Conservation (phyloP, 2,329 filamentous ascomycete genomes). For the Fusarium ambrosium region DNA sequence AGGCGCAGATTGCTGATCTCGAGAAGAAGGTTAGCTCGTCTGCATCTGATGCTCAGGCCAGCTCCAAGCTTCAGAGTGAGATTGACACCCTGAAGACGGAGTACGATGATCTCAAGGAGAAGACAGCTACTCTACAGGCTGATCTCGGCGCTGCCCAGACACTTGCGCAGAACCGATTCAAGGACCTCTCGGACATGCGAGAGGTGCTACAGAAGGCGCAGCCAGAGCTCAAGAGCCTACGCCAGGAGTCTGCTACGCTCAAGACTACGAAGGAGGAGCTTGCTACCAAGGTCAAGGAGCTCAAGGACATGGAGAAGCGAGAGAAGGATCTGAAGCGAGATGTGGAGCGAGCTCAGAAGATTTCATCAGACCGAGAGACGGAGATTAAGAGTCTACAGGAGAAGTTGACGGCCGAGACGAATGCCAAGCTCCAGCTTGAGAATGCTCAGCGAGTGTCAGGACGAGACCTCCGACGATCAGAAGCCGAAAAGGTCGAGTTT, state of each 20-base stretch:
- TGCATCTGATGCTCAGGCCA: constrained; percentile 56
- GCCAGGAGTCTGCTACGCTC: constrained; percentile 81
- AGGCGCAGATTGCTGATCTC: constrained; percentile 72
- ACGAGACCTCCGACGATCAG: constrained; percentile 81
- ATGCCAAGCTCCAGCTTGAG: constrained; percentile 79
- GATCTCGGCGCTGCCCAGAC: constrained; percentile 90
- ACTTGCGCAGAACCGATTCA: constrained; percentile 88
- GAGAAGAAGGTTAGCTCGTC: constrained; percentile 75
- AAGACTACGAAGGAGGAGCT: constrained; percentile 84
- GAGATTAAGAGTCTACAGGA: constrained; percentile 85
- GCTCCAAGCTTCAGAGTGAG: constrained; percentile 70
- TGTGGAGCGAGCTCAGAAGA: constrained; percentile 76
- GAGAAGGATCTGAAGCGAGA: constrained; percentile 87
- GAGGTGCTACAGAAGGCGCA: constrained; percentile 87
- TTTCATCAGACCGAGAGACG: constrained; percentile 78
- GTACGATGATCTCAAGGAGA: constrained; percentile 77
- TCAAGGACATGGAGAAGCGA: constrained; percentile 82
- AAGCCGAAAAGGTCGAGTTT: constrained; percentile 84
- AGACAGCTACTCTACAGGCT: constrained; percentile 78
- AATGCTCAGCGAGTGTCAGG: constrained; percentile 81
- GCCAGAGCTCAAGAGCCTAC: constrained; percentile 83
- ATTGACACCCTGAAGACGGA: constrained; percentile 68
- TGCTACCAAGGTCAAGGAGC: constrained; percentile 66
- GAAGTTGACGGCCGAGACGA: constrained; percentile 81
- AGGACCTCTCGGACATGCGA: constrained; percentile 84